Conservation (phyloP, 768 basidiomycete genomes). For the Lactarius deliciosus region DNA sequence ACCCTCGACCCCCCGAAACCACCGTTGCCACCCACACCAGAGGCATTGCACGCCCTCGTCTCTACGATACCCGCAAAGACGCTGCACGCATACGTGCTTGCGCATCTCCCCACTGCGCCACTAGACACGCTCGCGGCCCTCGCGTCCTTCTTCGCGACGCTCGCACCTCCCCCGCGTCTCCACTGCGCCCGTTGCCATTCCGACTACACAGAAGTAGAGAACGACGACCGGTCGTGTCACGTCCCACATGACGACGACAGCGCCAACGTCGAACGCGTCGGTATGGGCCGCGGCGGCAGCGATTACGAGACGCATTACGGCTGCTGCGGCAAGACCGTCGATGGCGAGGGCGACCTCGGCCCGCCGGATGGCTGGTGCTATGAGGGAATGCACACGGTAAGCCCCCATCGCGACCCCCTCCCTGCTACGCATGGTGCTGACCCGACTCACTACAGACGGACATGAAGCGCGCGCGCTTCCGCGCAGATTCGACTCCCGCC, state of each 20-base stretch:
- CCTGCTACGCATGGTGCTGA: neutral
- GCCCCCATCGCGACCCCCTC: conserved; percentile 31
- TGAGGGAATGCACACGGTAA: conserved; percentile 74
- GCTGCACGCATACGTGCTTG: conserved; percentile 59
- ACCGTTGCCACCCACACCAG: conserved; percentile 30
- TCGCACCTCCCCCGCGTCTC: conserved; percentile 63
- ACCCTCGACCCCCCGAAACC: conserved; percentile 33
- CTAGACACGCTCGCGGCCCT: conserved; percentile 47
- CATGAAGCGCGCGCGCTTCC: conserved; percentile 71
- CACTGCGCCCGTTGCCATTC: conserved; percentile 80
- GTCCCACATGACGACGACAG: conserved; percentile 82
- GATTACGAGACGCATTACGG: conserved; percentile 61
- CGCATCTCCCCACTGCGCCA: conserved; percentile 45
- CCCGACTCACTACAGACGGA: conserved; percentile 51
- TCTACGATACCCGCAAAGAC: conserved; percentile 63
- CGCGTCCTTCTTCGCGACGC: conserved; percentile 56
- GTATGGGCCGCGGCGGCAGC: conserved; percentile 35
- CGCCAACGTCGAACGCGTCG: conserved; percentile 65
- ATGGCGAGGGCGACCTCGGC: conserved; percentile 77
- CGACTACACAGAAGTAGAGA: conserved; percentile 68
- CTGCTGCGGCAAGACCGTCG: conserved; percentile 70
- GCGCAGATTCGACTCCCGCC: conserved; percentile 65
- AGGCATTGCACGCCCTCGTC: conserved; percentile 52
- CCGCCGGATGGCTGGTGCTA: conserved; percentile 89
- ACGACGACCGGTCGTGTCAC: conserved; percentile 65